Evolutionary conservation across 2,329 filamentous ascomycete species (phyloP).

Genomic region (Xylariales sp.): DNA sequence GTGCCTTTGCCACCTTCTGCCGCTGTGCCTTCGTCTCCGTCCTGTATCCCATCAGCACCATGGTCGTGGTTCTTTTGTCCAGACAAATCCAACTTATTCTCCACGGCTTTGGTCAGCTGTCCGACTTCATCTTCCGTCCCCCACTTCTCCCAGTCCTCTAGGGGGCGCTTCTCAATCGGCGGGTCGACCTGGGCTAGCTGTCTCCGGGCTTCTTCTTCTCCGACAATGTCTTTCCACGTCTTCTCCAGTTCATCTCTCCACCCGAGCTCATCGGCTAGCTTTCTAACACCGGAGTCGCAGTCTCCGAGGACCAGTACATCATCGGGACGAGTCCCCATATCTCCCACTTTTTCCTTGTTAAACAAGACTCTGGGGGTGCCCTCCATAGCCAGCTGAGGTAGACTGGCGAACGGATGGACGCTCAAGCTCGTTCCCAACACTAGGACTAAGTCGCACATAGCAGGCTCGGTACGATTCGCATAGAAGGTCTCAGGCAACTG

Average conservation of each 20-base stretch:
- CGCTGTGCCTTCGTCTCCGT: not conserved
- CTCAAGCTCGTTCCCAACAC: constrained; percentile 84
- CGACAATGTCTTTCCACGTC: constrained; percentile 66
- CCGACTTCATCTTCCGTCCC: constrained; percentile 39
- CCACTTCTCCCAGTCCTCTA: constrained; percentile 24
- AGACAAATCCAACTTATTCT: constrained; percentile 22
- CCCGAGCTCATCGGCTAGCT: constrained; percentile 72
- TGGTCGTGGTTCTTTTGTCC: constrained; percentile 5
- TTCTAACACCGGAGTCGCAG: constrained; percentile 77
- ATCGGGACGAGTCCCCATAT: constrained; percentile 69
- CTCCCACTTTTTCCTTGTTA: constrained; percentile 80
- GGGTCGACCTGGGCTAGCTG: constrained; percentile 27
- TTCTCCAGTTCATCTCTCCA: constrained; percentile 81
- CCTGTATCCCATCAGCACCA: constrained; percentile 9
- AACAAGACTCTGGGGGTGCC: constrained; percentile 74
- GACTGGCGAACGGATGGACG: constrained; percentile 82
- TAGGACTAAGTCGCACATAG: constrained; percentile 69
- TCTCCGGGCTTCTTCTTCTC: constrained; percentile 51
- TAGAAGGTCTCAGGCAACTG: constrained; percentile 59
- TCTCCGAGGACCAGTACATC: constrained; percentile 81
- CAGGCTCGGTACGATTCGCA: constrained; percentile 47
- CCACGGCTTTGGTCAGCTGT: constrained; percentile 27
- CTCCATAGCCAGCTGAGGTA: constrained; percentile 61
- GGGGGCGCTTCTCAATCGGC: constrained; percentile 9
- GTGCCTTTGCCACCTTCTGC: not conserved